Evolutionary conservation across 1,284 basidiomycete genomes (phyloP).

Genomic region (Singerocomus rubriflavus): DNA sequence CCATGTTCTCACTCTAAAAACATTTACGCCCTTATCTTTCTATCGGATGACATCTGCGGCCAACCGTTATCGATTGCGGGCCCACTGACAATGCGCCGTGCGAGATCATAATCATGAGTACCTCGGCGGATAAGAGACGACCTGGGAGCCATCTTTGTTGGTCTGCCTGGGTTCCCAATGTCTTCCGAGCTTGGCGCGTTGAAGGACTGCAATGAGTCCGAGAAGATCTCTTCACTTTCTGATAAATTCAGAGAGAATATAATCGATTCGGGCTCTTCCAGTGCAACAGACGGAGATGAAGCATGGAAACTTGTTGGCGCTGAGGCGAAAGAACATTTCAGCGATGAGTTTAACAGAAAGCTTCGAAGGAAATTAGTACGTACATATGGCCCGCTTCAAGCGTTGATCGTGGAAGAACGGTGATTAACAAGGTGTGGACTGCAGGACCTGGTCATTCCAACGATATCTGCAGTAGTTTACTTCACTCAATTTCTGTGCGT

Average conservation of each 20-base stretch:
- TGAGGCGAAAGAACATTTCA: slow-evolving; percentile 50
- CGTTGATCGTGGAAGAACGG: not conserved
- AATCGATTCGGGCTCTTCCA: slow-evolving; percentile 21
- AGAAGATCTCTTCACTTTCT: slow-evolving; percentile 11
- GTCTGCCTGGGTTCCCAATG: slow-evolving; percentile 13
- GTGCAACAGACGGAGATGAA: slow-evolving; percentile 49
- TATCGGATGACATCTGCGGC: not conserved
- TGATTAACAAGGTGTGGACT: not conserved
- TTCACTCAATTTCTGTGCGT: slow-evolving; percentile 62
- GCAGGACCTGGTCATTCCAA: slow-evolving; percentile 57
- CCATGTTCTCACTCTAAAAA: slow-evolving; percentile 9
- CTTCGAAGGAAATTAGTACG: slow-evolving; percentile 57
- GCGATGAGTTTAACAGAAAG: slow-evolving; percentile 57
- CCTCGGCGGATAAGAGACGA: slow-evolving; percentile 14
- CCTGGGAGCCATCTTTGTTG: not conserved
- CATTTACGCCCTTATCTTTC: slow-evolving; percentile 21
- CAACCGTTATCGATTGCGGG: slow-evolving; percentile 14
- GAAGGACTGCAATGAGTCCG: slow-evolving; percentile 12
- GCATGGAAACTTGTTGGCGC: slow-evolving; percentile 56
- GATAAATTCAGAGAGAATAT: slow-evolving; percentile 20
- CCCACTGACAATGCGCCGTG: slow-evolving; percentile 1
- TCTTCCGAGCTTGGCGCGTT: slow-evolving; percentile 13
- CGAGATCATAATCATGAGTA: slow-evolving; percentile 5
- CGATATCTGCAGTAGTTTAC: slow-evolving; percentile 63
- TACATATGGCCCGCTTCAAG: slow-evolving; percentile 1